Percentiles rank a stretch among this genome's conserved stretches.
Evolutionary conservation across 1,139 yeast species (phyloP).

Genomic region (Candida neerlandica): DNA sequence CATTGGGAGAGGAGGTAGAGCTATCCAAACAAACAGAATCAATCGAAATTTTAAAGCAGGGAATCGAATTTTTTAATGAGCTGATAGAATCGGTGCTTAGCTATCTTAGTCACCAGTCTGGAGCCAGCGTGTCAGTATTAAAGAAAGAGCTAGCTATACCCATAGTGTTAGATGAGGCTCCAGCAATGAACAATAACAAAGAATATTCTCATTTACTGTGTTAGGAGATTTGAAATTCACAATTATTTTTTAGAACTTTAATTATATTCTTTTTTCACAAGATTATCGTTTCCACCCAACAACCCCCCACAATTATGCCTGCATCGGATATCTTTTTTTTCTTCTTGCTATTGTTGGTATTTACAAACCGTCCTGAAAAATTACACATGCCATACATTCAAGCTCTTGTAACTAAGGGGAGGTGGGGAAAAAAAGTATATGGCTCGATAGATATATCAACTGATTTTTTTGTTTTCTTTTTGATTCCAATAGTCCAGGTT

Average conservation of each 20-base stretch:
- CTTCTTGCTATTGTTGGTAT: neutral
- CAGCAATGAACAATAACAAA: neutral
- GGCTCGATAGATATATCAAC: no score
- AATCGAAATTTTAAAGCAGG: constrained; percentile 5
- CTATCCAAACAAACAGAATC: constrained; percentile 6
- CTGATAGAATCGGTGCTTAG: constrained; percentile 17
- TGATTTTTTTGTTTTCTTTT: no score
- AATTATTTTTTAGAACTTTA: neutral
- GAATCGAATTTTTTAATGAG: constrained; percentile 19
- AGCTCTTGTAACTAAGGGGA: no score
- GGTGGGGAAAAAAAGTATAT: no score
- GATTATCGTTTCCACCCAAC: neutral
- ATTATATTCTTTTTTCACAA: neutral
- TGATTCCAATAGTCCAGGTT: no score
- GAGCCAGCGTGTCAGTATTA: constrained; percentile 8
- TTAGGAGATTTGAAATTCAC: neutral
- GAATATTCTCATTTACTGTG: neutral
- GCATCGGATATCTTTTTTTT: neutral
- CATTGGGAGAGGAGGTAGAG: constrained; percentile 7
- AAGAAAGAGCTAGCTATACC: constrained; percentile 20
- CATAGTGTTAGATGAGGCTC: constrained; percentile 17
- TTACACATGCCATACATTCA: no score
- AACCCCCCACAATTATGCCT: neutral
- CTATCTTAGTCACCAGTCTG: constrained; percentile 16
- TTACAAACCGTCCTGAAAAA: no score